Conservation (phyloP, 306 rosid genomes). For the Coriaria nepalensis region DNA sequence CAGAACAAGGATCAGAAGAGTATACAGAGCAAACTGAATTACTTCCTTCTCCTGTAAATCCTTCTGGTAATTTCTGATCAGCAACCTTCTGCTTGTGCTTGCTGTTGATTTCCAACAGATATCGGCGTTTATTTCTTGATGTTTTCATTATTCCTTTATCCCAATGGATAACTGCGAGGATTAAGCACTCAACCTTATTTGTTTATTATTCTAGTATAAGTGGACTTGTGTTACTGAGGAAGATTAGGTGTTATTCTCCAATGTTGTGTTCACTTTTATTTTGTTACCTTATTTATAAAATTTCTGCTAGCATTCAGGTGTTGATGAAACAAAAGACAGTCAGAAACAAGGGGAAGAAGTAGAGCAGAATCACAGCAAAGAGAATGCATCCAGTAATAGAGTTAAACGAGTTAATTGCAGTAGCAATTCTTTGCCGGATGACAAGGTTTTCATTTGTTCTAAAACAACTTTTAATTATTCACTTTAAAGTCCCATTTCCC, state of each 20-base stretch:
- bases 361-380: conserved; percentile 18
- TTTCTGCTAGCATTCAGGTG: conserved; percentile 20
- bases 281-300: conserved; percentile 5
- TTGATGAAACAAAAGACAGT: conserved; percentile 16
- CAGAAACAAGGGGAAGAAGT: conserved; percentile 20
- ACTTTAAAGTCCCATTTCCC: not conserved
- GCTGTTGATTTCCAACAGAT: not conserved
- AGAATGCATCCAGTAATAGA: conserved; percentile 19
- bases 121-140: conserved; percentile 1
- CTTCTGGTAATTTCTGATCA: conserved; percentile 37
- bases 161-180: no score
- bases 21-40: conserved; percentile 29
- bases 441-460: conserved; percentile 32
- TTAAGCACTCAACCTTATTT: not conserved
- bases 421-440: conserved; percentile 25
- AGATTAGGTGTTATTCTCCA: no score
- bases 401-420: conserved; percentile 13
- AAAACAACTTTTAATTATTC: not conserved
- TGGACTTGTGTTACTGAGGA: no score
- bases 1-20: conserved; percentile 54
- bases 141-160: not conserved
- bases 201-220: not conserved
- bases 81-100: conserved; percentile 15
- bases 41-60: conserved; percentile 19
- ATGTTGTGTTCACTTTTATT: not conserved